Evolutionary conservation across 1,139 yeast species (phyloP), one percentile per base, ranked within the genome.

Genomic region (Magnusiomyces paraingens): DNA sequence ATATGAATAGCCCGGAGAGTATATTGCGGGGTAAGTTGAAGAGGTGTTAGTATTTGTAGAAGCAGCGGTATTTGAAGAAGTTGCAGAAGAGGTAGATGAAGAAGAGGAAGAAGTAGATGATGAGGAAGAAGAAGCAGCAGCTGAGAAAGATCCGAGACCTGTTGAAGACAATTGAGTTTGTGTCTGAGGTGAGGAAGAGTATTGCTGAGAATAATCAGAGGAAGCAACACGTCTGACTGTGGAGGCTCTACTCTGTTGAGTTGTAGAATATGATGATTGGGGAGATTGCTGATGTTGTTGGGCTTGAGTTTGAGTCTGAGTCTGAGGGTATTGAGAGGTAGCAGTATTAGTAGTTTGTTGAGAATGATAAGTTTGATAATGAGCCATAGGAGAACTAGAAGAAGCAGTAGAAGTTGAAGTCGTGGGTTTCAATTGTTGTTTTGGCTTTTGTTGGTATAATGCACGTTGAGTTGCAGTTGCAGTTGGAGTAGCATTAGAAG

Each of bases 271-370:
- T 17, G 49, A 40, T 17, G 39, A 35, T 20, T 46, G 49, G 2
- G 49, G 12, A 35, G 49, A 15, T 36, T 22, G 43, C 21, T 47
- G 50, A 14, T 47, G 39, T 36, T 47, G 50, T 11, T 40, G 22
- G 8, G 29, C n/a, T 20, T 43, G 47, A 43, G 47, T 20, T 45
- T 45, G 47, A 20, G 36, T 15, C 29, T 45, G 47, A 12, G 15
- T 5, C 11, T 45, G 47, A 2, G 46, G 32, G 3, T 45, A 35
- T 26, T 26, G 32, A 26, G 32, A 26, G 8, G 32, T 5, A 26
- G 32, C 32, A 4, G 32, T 26, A 5, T 4, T 26, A 26, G 32
- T 26, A 8, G 32, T 4, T 8, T 26, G 32, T 8, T 26, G 32
- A 26, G 32, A 26, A 8, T 26, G 8, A 26, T 26, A 26, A 8